Conservation (phyloP, 345 rosid genomes). For the Hibiscus syriacus region DNA sequence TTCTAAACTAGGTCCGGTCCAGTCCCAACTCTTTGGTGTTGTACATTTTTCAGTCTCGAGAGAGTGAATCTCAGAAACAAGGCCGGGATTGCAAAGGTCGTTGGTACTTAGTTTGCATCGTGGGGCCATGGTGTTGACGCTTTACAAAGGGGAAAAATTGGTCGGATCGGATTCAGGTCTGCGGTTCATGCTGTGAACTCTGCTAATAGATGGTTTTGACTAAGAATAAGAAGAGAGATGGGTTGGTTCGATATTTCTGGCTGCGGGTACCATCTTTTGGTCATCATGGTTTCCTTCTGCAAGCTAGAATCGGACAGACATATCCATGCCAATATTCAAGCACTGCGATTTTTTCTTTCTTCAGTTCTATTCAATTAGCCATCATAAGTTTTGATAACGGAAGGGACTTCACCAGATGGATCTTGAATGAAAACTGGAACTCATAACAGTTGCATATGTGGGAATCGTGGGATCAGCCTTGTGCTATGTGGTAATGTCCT, state of each 20-base stretch:
- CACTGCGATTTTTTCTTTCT: slow-evolving; percentile 47
- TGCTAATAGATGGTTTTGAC: background rate
- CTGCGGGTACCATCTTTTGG: slow-evolving; percentile 25
- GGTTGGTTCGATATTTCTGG: slow-evolving; percentile 40
- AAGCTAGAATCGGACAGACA: slow-evolving; percentile 37
- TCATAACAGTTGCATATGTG: slow-evolving; percentile 29
- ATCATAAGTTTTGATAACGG: slow-evolving; percentile 28
- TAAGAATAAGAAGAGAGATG: slow-evolving; percentile 25
- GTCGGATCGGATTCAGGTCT: slow-evolving; percentile 15
- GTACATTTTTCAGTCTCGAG: no score
- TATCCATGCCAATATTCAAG: slow-evolving; percentile 31
- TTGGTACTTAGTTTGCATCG: no score
- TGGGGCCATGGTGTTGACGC: no score
- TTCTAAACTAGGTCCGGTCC: no score
- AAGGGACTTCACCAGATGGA: slow-evolving; percentile 32
- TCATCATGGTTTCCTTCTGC: slow-evolving; percentile 51
- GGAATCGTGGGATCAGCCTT: slow-evolving; percentile 75
- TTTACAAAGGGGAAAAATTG: slow-evolving; percentile 44
- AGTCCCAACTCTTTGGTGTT: no score
- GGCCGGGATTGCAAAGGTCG: no score
- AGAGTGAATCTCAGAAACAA: no score
- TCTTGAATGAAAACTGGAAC: slow-evolving; percentile 35
- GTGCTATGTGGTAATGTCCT: slow-evolving; percentile 78
- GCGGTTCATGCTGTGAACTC: background rate
- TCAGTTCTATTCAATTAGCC: slow-evolving; percentile 50